Evolutionary conservation across 345 rosid species (phyloP).

Genomic region (Salix viminalis): DNA sequence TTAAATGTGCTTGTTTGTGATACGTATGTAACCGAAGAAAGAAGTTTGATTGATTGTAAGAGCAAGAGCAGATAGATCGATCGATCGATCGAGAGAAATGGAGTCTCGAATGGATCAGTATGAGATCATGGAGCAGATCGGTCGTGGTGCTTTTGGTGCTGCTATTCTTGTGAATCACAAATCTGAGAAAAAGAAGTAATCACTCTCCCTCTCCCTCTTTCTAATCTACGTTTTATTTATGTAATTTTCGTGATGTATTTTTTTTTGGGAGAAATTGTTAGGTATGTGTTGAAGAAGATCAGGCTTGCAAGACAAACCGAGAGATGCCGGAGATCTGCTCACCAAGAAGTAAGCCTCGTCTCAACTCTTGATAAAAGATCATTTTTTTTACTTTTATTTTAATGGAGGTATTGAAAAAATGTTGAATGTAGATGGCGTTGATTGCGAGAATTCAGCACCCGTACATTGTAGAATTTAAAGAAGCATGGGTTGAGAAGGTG

Average conservation of each 20-base stretch:
- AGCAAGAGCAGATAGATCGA: not conserved
- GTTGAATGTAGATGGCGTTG: conserved; percentile 71
- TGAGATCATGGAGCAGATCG: conserved; percentile 99
- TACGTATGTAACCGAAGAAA: not conserved
- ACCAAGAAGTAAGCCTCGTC: conserved; percentile 66
- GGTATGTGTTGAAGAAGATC: conserved; percentile 98
- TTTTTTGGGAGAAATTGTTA: conserved; percentile 20
- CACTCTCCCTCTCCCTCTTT: not conserved
- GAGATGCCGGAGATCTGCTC: conserved; percentile 96
- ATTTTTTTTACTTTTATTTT: not conserved
- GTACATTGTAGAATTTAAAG: conserved; percentile 91
- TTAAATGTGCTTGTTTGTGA: not conserved
- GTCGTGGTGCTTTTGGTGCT: conserved; percentile 96
- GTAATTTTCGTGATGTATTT: not conserved
- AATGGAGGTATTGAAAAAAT: not conserved
- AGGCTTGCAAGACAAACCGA: conserved; percentile 93
- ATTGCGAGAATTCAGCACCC: conserved; percentile 92
- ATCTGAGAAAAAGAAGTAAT: conserved; percentile 84
- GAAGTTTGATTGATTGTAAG: conserved; percentile 8
- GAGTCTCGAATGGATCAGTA: conserved; percentile 99
- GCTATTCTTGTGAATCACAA: conserved; percentile 93
- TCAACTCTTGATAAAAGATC: not conserved
- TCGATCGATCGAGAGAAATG: conserved; percentile 29
- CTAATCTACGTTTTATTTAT: not conserved
- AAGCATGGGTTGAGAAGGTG: conserved; percentile 99